Evolutionary conservation across 257 asterid genomes (phyloP).

Genomic region (Parsonsia alboflavescens): DNA sequence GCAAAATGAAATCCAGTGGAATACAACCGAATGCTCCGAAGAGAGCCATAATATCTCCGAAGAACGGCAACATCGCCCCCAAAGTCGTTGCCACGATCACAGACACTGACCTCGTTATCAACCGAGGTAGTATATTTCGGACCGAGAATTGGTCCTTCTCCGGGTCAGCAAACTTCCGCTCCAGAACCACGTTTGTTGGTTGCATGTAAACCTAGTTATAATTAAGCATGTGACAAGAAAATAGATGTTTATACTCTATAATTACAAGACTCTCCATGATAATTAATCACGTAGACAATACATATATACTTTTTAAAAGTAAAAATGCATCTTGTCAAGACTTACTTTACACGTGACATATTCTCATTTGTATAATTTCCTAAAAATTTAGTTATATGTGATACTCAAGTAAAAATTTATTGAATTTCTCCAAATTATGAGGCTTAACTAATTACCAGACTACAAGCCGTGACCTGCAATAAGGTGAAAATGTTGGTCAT

Average conservation of each 20-base stretch:
- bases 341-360: no score
- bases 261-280: no score
- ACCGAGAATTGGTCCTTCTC: constrained; percentile 32
- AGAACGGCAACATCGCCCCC: constrained; percentile 79
- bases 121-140: constrained; percentile 46
- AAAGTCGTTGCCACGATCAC: constrained; percentile 42
- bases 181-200: constrained; percentile 56
- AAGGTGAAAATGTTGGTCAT: constrained; percentile 46
- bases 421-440: no score
- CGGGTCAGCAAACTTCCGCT: constrained; percentile 49
- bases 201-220: constrained; percentile 47
- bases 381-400: no score
- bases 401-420: no score
- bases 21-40: constrained; percentile 65
- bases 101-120: constrained; percentile 44
- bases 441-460: constrained; percentile 30
- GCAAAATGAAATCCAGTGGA: constrained; percentile 63
- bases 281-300: no score
- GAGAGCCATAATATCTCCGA: constrained; percentile 70
- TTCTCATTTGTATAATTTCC: no score
- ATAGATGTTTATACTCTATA: no score
- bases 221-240: no score
- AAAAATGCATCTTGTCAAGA: no score
- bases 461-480: constrained; percentile 45
- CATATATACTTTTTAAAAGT: no score